Evolutionary conservation across 2,329 filamentous ascomycete genomes (phyloP).

Genomic region (Thielaviopsis cerberus): DNA sequence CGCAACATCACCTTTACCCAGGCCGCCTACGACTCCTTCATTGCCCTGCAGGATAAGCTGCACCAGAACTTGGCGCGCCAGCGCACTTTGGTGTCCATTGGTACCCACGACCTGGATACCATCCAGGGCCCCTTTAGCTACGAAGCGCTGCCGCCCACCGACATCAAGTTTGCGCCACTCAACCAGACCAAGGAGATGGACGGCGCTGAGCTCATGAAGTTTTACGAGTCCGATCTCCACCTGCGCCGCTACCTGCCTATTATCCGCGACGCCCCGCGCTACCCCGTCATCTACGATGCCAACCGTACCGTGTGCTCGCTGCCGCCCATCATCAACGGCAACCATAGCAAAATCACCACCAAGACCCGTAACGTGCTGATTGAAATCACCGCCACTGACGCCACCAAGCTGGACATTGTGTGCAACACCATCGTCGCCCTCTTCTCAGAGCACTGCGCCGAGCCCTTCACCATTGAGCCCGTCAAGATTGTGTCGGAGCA

Average conservation of each 20-base stretch:
- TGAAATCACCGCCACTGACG: slow-evolving; percentile 88
- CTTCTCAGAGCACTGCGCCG: slow-evolving; percentile 82
- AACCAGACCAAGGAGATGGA: slow-evolving; percentile 86
- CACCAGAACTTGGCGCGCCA: slow-evolving; percentile 91
- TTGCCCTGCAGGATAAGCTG: slow-evolving; percentile 89
- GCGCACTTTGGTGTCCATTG: slow-evolving; percentile 85
- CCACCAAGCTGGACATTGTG: slow-evolving; percentile 90
- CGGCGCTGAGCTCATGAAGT: slow-evolving; percentile 73
- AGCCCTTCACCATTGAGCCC: slow-evolving; percentile 83
- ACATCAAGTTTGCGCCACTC: slow-evolving; percentile 77
- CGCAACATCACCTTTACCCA: slow-evolving; percentile 82
- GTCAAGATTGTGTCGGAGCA: slow-evolving; percentile 83
- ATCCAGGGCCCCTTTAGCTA: slow-evolving; percentile 91
- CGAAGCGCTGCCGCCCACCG: slow-evolving; percentile 74
- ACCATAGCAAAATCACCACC: slow-evolving; percentile 89
- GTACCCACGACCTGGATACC: slow-evolving; percentile 89
- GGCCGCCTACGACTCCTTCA: slow-evolving; percentile 91
- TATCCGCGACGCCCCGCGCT: slow-evolving; percentile 80
- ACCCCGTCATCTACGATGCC: slow-evolving; percentile 87
- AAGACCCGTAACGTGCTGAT: slow-evolving; percentile 90
- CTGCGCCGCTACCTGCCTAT: slow-evolving; percentile 82
- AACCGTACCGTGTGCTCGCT: slow-evolving; percentile 77
- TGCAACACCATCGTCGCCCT: slow-evolving; percentile 91
- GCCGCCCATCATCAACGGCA: slow-evolving; percentile 91
- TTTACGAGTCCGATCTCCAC: slow-evolving; percentile 90